Evolutionary conservation across 148 eudicot genomes (phyloP).

Genomic region (Chenopodium suecicum): DNA sequence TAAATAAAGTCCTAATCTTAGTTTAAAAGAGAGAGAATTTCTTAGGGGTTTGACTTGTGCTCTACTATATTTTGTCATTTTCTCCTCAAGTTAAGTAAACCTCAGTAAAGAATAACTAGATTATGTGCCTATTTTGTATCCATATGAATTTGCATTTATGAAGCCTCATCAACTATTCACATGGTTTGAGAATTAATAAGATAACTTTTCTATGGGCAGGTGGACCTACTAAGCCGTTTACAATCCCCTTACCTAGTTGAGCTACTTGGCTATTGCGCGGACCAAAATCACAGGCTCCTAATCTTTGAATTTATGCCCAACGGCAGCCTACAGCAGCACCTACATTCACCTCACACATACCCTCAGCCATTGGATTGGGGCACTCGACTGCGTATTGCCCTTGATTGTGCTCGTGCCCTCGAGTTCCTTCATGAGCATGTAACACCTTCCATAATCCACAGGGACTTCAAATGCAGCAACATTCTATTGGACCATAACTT

Average conservation of each 20-base stretch:
- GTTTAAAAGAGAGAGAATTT: background rate
- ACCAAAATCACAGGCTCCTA: slow-evolving; percentile 73
- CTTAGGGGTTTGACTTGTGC: slow-evolving; percentile 22
- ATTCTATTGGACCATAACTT: slow-evolving; percentile 70
- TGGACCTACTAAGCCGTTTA: slow-evolving; percentile 86
- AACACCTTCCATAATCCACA: slow-evolving; percentile 73
- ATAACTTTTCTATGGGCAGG: slow-evolving; percentile 42
- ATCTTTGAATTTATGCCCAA: slow-evolving; percentile 78
- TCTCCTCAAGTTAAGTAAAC: slow-evolving; percentile 11
- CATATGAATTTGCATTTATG: slow-evolving; percentile 26
- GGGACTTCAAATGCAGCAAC: slow-evolving; percentile 80
- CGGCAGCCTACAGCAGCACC: slow-evolving; percentile 66
- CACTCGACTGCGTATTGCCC: slow-evolving; percentile 70
- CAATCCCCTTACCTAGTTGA: slow-evolving; percentile 65
- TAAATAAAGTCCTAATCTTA: slow-evolving; percentile 8
- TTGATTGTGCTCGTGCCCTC: slow-evolving; percentile 89
- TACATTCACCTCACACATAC: slow-evolving; percentile 39
- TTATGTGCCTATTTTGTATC: slow-evolving; percentile 21
- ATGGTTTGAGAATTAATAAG: slow-evolving; percentile 16
- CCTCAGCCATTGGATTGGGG: slow-evolving; percentile 66
- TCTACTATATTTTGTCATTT: slow-evolving; percentile 23
- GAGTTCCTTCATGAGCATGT: slow-evolving; percentile 90
- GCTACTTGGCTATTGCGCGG: slow-evolving; percentile 92
- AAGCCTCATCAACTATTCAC: slow-evolving; percentile 22
- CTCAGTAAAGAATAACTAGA: background rate